Base-by-base conservation (phyloP, 768 basidiomycete species). In the Serendipita sp. region DNA sequence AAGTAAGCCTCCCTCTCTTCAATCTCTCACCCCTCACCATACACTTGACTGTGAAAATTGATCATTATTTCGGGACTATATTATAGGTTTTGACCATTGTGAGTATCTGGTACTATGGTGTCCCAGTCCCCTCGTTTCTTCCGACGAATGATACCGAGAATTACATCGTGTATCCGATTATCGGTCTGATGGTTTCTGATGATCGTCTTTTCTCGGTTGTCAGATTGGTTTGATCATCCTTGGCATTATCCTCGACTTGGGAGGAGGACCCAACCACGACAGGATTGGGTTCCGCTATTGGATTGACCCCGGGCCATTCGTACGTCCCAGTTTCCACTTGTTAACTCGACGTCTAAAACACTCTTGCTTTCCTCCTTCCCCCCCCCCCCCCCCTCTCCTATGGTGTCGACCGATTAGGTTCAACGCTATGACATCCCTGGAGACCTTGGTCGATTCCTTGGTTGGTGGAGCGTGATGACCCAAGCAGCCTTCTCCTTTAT, bases 401-500 rank as follows among this genome's bases (percentile, higher is more conserved):
- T 1, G 23, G 23, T 23, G 23, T 23, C 23, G 23, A 23, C 23
- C 7, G 13, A 2, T 5, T 41, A 41, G 38, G 38, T 60, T n/a
- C 56, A 60, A 35, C 35, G 35, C 28, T 36, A 60, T n/a, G 56
- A n/a, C 16, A 60, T 60, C 63, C 36, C 34, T 1, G 94, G 94
- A 2, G 66, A 80, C 2, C 82, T 81, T 68, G 93, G 92, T 7
- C 82, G 78, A 30, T 96, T 97, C 80, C 79, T 85, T 18, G 86
- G 81, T 28, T 84, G 78, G 75, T 85, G 81, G 80, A 73, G 81
- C 0, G 85, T 86, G 65, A 67, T 67, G 64, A 84, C 85, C 4
- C 87, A 93, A 68, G 94, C 94, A 2, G 91, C 90, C 13, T 96
- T 94, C 78, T 91, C 90, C 10, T 94, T 80, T 73, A 91, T 93